A percentile compares a stretch with the other conserved stretches of the same genome.
Conservation (phyloP, 2,329 filamentous ascomycete species). For the Aureobasidium sp. region DNA sequence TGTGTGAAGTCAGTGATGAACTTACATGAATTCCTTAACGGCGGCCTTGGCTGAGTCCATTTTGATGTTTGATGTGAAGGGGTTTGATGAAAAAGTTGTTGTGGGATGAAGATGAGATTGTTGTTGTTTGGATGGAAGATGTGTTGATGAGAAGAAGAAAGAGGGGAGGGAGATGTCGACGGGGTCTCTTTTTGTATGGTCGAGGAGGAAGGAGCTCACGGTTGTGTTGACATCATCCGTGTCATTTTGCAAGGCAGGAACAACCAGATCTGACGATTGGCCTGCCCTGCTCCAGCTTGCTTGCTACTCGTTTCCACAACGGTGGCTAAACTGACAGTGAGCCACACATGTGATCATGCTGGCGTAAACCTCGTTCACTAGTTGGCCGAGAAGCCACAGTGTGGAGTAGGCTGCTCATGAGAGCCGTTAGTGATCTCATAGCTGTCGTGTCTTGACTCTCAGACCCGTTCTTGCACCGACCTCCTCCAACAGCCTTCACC, state of each 20-base stretch:
- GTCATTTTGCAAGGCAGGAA: background rate
- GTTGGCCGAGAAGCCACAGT: background rate
- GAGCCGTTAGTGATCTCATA: background rate
- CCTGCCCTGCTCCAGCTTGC: background rate
- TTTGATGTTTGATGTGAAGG: slow-evolving; percentile 19
- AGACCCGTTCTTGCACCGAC: background rate
- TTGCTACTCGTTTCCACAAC: background rate
- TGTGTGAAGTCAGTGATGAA: background rate
- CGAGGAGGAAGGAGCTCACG: slow-evolving; percentile 1
- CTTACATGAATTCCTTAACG: slow-evolving; percentile 50
- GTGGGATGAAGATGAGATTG: background rate
- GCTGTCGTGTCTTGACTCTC: background rate
- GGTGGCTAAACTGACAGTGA: slow-evolving; percentile 1
- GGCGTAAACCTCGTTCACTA: background rate
- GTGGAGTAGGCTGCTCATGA: background rate
- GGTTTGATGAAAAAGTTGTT: background rate
- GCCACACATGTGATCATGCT: slow-evolving; percentile 10
- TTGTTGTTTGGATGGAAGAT: slow-evolving; percentile 1
- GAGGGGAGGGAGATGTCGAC: background rate
- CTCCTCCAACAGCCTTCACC: background rate
- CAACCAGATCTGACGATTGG: background rate
- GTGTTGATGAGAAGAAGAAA: slow-evolving; percentile 5
- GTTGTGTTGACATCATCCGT: slow-evolving; percentile 5
- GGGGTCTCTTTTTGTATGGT: slow-evolving; percentile 3
- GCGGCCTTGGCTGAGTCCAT: slow-evolving; percentile 60